Evolutionary conservation across 2,329 filamentous ascomycete genomes (phyloP).

Genomic region (Rhinocladiella similis): DNA sequence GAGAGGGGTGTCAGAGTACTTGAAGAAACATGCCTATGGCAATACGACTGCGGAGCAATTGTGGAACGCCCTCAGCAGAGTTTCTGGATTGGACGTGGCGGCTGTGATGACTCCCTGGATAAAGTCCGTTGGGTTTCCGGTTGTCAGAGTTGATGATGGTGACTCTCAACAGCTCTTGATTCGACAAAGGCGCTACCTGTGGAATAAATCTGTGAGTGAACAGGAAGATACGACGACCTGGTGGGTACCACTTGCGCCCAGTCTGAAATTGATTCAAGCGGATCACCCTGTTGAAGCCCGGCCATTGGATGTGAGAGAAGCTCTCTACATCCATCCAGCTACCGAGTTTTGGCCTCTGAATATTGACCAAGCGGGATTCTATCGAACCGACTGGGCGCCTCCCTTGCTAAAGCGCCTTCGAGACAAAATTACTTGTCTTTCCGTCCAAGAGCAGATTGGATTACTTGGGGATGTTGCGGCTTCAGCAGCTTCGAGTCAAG

Average conservation of each 20-base stretch:
- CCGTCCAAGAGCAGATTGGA: neutral
- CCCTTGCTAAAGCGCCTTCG: neutral
- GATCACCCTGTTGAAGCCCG: neutral
- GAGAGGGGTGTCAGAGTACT: constrained; percentile 81
- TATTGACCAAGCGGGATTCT: neutral
- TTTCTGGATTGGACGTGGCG: constrained; percentile 84
- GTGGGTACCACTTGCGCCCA: neutral
- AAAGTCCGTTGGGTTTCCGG: constrained; percentile 89
- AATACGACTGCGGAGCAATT: constrained; percentile 89
- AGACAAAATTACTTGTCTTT: neutral
- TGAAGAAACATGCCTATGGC: constrained; percentile 92
- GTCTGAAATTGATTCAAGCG: neutral
- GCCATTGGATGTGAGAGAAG: neutral
- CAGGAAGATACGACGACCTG: neutral
- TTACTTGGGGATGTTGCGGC: neutral
- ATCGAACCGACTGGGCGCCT: neutral
- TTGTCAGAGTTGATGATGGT: constrained; percentile 79
- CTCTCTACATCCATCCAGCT: too few relatives aligned
- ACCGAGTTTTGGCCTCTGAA: neutral
- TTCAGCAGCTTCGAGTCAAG: neutral
- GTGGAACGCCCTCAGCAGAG: constrained; percentile 81
- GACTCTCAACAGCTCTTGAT: constrained; percentile 33
- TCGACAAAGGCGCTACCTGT: neutral
- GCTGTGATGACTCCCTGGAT: constrained; percentile 94
- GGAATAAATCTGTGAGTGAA: too few relatives aligned